A percentile compares a stretch with the other conserved stretches of the same genome.
Conservation (phyloP, 192 early-diverging fungal genomes). For the Entophlyctis luteolus region DNA sequence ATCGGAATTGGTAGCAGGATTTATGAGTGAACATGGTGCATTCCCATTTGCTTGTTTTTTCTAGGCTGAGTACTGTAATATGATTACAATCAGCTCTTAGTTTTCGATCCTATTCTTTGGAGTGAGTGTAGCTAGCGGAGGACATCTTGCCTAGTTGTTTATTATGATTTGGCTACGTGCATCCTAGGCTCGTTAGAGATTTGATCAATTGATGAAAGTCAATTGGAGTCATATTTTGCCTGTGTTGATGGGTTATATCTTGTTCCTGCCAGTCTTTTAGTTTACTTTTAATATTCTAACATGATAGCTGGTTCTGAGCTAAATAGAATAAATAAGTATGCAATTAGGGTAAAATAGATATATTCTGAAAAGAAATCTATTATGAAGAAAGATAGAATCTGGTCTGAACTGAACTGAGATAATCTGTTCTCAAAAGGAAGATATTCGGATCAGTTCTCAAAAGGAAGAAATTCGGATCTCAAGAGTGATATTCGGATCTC, state of each 20-base stretch:
- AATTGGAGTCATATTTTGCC: conserved; percentile 48
- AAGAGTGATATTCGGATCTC: too few relatives aligned
- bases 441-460: too few relatives aligned
- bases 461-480: too few relatives aligned
- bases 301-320: neutral
- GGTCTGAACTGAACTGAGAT: too few relatives aligned
- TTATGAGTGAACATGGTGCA: conserved; percentile 50
- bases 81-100: conserved; percentile 46
- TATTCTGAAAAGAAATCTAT: neutral
- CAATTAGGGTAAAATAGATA: neutral
- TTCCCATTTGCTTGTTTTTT: conserved; percentile 49
- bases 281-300: conserved; percentile 31
- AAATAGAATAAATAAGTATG: neutral
- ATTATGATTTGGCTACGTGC: conserved; percentile 51
- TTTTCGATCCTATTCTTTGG: conserved; percentile 50
- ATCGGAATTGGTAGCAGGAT: conserved; percentile 45
- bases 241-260: conserved; percentile 43
- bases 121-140: conserved; percentile 30
- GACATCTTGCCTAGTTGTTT: conserved; percentile 38
- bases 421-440: too few relatives aligned
- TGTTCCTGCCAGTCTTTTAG: conserved; percentile 44
- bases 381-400: too few relatives aligned
- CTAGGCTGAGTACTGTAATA: conserved; percentile 43
- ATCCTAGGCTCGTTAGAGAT: conserved; percentile 38
- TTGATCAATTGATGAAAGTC: conserved; percentile 46